These are phyloP conservation scores for Cadophora luteo-olivacea DNA, from an alignment of 2,329 filamentous ascomycete genomes.

Conservation along the genomic window DNA sequence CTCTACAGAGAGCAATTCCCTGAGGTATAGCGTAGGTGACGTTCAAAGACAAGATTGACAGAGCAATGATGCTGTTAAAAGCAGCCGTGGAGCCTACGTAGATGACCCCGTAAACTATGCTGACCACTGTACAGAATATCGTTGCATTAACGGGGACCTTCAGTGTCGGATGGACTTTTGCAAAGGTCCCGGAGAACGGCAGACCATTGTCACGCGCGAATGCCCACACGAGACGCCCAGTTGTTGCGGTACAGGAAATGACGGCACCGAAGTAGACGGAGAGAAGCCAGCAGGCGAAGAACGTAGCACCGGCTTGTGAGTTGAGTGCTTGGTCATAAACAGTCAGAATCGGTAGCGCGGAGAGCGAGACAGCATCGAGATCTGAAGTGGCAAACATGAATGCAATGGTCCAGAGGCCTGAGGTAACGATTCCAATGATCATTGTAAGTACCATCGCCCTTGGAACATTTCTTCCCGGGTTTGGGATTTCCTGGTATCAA, in stretches of 20 bases:
- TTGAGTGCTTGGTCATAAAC: neutral
- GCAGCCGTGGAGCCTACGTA: neutral
- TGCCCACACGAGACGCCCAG: neutral
- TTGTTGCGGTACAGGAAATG: neutral
- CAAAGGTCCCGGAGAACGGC: slow-evolving; percentile 25
- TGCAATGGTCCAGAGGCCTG: neutral
- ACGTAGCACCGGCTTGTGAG: neutral
- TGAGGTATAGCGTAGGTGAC: too few relatives aligned
- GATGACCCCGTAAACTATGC: neutral
- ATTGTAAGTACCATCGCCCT: neutral
- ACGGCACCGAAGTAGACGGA: neutral
- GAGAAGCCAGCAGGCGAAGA: neutral
- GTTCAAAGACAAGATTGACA: neutral
- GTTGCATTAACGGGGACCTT: neutral
- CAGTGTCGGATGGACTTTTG: slow-evolving; percentile 27
- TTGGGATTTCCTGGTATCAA: too few relatives aligned
- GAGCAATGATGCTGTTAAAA: neutral
- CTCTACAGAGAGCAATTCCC: too few relatives aligned
- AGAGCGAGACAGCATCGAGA: neutral
- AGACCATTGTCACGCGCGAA: neutral
- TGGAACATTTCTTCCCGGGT: too few relatives aligned
- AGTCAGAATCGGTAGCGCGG: neutral
- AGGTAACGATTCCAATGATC: neutral
- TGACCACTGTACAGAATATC: neutral
- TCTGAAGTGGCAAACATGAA: neutral